These are phyloP conservation scores for Coemansia sp. DNA, from an alignment of 192 early-diverging fungal genomes.

Conservation along the genomic window DNA sequence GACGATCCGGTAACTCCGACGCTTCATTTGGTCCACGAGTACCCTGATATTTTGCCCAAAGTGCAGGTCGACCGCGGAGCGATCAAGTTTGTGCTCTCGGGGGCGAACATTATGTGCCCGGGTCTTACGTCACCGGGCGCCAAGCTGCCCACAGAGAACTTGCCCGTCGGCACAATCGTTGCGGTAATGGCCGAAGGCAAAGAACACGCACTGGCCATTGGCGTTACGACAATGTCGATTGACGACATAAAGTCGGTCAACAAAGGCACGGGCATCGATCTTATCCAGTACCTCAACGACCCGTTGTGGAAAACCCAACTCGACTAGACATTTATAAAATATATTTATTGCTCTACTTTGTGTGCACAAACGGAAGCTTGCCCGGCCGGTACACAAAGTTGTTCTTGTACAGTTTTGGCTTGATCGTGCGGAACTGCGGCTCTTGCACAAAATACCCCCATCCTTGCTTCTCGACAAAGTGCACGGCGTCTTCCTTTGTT, in stretches of 20 bases:
- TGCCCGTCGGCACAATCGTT: constrained; percentile 73
- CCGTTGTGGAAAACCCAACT: constrained; percentile 67
- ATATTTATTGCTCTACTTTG: constrained; percentile 62
- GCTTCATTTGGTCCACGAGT: constrained; percentile 86
- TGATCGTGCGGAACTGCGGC: constrained; percentile 76
- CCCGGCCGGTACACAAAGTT: constrained; percentile 87
- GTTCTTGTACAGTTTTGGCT: constrained; percentile 83
- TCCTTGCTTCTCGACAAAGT: constrained; percentile 95
- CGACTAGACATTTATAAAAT: constrained; percentile 10
- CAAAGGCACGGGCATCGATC: constrained; percentile 88
- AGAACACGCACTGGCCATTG: constrained; percentile 89
- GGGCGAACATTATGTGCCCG: constrained; percentile 99
- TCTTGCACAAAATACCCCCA: constrained; percentile 92
- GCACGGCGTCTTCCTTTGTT: constrained; percentile 83
- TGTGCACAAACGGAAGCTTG: constrained; percentile 79
- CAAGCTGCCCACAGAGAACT: constrained; percentile 66
- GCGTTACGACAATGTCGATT: constrained; percentile 83
- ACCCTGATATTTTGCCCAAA: constrained; percentile 86
- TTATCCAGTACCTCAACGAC: constrained; percentile 87
- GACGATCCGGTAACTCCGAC: constrained; percentile 89
- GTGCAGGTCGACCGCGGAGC: constrained; percentile 95
- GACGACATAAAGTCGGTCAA: constrained; percentile 88
- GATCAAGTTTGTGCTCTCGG: constrained; percentile 95
- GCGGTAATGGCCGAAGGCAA: constrained; percentile 96
- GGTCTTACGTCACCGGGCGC: constrained; percentile 95